phyloP scores from a whole-genome alignment of 331 rosid genomes.

The Rhamnella rubrinervis region DNA sequence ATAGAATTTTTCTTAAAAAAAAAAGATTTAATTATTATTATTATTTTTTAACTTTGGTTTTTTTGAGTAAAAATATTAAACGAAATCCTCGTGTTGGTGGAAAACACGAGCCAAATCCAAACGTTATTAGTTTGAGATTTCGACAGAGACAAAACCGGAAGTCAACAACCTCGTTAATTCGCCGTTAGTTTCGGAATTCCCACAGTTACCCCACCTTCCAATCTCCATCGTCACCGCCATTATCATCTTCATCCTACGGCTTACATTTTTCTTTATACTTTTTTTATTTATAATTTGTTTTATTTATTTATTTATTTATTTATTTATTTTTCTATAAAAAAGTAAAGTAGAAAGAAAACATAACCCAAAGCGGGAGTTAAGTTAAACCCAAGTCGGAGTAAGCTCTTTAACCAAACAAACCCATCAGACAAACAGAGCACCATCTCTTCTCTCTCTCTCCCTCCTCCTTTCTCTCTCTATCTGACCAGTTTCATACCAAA shows the following conservation, averaged over 20 bases:
- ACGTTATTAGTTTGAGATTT: neutral
- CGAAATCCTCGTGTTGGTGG: too few species aligned
- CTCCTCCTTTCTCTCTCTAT: constrained; percentile 3
- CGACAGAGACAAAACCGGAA: neutral
- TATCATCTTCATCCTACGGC: neutral
- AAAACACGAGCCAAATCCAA: too few species aligned
- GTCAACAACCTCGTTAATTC: constrained; percentile 23
- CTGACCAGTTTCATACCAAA: constrained; percentile 21
- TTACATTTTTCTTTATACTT: neutral
- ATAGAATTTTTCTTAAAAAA: too few species aligned
- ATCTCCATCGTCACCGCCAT: neutral
- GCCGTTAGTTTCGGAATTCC: constrained; percentile 16
- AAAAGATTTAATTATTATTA: too few species aligned
- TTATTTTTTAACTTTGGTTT: too few species aligned
- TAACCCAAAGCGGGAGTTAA: constrained; percentile 1
- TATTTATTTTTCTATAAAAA: too few species aligned
- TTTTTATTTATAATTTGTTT: too few species aligned
- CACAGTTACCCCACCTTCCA: neutral
- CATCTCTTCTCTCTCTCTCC: neutral
- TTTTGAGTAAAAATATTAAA: too few species aligned
- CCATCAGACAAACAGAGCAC: neutral
- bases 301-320: too few species aligned
- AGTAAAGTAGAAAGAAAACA: neutral
- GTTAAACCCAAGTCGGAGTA: constrained; percentile 20
- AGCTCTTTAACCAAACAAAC: constrained; percentile 6